phyloP scores from a whole-genome alignment of 2,329 filamentous ascomycete species.

The Thermoascus crustaceus region DNA sequence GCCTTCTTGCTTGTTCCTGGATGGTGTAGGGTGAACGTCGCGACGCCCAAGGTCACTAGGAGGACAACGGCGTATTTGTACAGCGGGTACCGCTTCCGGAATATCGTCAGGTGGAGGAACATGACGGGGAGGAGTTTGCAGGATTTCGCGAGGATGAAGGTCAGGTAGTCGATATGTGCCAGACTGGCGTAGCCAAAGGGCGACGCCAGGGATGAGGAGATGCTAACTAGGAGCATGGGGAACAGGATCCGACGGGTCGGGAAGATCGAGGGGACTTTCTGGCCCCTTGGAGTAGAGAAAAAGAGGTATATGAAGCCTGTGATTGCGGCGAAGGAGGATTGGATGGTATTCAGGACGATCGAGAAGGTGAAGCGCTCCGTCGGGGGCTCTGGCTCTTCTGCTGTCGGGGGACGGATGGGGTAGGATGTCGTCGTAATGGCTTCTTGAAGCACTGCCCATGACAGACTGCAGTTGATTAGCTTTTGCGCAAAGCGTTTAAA shows the following conservation, averaged over 20 bases:
- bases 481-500: not conserved
- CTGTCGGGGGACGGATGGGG: constrained; percentile 49
- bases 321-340: constrained; percentile 78
- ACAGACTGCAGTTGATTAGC: constrained; percentile 51
- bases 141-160: constrained; percentile 92
- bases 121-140: constrained; percentile 99
- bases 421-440: constrained; percentile 92
- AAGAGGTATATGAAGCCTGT: constrained; percentile 76
- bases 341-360: constrained; percentile 91
- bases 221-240: constrained; percentile 73
- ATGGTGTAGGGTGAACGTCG: constrained; percentile 85
- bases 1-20: constrained; percentile 54
- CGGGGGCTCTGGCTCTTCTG: constrained; percentile 26
- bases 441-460: constrained; percentile 95
- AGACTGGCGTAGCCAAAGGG: constrained; percentile 92
- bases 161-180: constrained; percentile 94
- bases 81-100: constrained; percentile 78
- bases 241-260: constrained; percentile 65
- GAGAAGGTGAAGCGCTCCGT: constrained; percentile 80
- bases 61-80: constrained; percentile 96
- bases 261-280: constrained; percentile 52
- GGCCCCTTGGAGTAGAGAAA: constrained; percentile 50
- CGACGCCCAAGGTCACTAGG: constrained; percentile 84
- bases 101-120: constrained; percentile 89
- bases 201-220: constrained; percentile 83